A percentile compares a stretch with the other conserved stretches of the same genome.
Evolutionary conservation across 345 rosid species (phyloP).

Genomic region (Populus nigra): DNA sequence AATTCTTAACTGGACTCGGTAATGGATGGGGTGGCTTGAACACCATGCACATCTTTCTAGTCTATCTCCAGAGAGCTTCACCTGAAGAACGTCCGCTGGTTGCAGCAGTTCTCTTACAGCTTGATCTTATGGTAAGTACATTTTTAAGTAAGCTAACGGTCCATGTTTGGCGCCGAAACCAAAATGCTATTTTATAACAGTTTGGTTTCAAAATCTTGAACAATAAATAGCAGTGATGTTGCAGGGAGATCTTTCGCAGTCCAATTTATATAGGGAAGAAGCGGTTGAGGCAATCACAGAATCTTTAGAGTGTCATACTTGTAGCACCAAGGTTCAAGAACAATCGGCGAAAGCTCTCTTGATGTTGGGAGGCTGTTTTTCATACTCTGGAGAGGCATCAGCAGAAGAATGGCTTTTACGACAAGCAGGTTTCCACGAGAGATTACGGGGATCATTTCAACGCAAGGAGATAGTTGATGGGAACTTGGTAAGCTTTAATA

Average conservation of each 20-base stretch:
- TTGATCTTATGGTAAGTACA: slow-evolving; percentile 56
- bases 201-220: slow-evolving; percentile 19
- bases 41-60: slow-evolving; percentile 51
- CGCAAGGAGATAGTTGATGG: slow-evolving; percentile 13
- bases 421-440: slow-evolving; percentile 31
- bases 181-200: not conserved
- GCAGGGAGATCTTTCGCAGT: slow-evolving; percentile 52
- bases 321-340: slow-evolving; percentile 43
- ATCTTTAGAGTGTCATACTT: slow-evolving; percentile 37
- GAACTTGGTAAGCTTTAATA: slow-evolving; percentile 33
- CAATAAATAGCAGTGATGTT: slow-evolving; percentile 29
- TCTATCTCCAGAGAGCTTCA: slow-evolving; percentile 43
- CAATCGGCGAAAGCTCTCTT: slow-evolving; percentile 51
- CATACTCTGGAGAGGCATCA: slow-evolving; percentile 31
- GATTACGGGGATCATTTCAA: slow-evolving; percentile 18
- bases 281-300: slow-evolving; percentile 50
- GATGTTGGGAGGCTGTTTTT: slow-evolving; percentile 50
- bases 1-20: slow-evolving; percentile 35
- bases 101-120: slow-evolving; percentile 56
- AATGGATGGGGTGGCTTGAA: slow-evolving; percentile 49
- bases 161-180: not conserved
- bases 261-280: slow-evolving; percentile 59
- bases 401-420: slow-evolving; percentile 44
- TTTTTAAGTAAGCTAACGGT: not conserved
- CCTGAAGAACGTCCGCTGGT: slow-evolving; percentile 49